Evolutionary conservation across 768 basidiomycete species (phyloP).

Genomic region (Podaxis sp.): DNA sequence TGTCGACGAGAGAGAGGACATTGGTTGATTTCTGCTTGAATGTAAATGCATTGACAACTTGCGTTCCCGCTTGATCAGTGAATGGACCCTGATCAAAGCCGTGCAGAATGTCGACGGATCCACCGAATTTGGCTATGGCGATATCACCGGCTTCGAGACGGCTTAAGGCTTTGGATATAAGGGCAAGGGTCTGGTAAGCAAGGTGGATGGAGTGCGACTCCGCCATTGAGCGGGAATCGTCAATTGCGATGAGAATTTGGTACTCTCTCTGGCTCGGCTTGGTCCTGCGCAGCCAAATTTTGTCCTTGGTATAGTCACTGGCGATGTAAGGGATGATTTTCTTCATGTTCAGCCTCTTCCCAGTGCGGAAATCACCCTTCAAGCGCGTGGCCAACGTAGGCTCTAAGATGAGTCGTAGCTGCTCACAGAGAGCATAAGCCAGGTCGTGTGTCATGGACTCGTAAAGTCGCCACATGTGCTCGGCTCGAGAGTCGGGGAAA

Average conservation of each 20-base stretch:
- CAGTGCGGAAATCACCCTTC: slow-evolving; percentile 95
- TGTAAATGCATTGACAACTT: slow-evolving; percentile 79
- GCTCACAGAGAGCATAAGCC: slow-evolving; percentile 91
- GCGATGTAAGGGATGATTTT: slow-evolving; percentile 98
- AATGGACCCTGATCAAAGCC: slow-evolving; percentile 81
- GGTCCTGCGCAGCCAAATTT: slow-evolving; percentile 96
- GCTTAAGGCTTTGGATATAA: slow-evolving; percentile 87
- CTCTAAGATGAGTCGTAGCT: slow-evolving; percentile 92
- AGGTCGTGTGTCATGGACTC: slow-evolving; percentile 88
- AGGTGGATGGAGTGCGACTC: slow-evolving; percentile 90
- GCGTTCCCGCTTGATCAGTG: slow-evolving; percentile 76
- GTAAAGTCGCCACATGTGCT: slow-evolving; percentile 90
- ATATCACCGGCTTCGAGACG: slow-evolving; percentile 96
- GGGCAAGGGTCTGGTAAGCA: slow-evolving; percentile 89
- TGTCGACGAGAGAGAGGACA: slow-evolving; percentile 78
- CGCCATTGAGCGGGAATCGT: slow-evolving; percentile 97
- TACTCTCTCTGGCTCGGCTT: slow-evolving; percentile 94
- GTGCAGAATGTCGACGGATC: slow-evolving; percentile 84
- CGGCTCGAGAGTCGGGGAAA: slow-evolving; percentile 53
- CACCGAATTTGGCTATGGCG: slow-evolving; percentile 87
- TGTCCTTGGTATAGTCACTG: slow-evolving; percentile 98
- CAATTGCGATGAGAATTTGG: slow-evolving; percentile 90
- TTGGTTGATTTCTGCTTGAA: slow-evolving; percentile 92
- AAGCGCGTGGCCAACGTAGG: slow-evolving; percentile 93
- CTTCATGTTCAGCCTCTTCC: slow-evolving; percentile 98